Evolutionary conservation across 1,139 yeast genomes (phyloP).

Genomic region (Debaryomyces robertsiae): DNA sequence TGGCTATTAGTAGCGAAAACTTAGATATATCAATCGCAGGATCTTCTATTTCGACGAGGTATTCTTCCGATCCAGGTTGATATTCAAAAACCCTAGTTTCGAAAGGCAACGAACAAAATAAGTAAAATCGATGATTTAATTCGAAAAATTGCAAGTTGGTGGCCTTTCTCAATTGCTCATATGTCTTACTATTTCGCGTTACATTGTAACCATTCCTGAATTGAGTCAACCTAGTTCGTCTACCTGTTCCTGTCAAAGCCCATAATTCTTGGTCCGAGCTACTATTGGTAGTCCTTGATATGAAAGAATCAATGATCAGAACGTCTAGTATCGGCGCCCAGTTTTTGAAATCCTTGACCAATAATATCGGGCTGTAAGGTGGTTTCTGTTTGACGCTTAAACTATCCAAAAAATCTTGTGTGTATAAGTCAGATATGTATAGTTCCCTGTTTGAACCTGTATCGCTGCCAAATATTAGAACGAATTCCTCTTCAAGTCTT

Average conservation of each 20-base stretch:
- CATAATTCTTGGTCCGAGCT: conserved; percentile 44
- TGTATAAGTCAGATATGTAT: conserved; percentile 20
- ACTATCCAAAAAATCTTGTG: conserved; percentile 17
- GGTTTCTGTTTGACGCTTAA: conserved; percentile 15
- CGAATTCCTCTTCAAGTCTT: conserved; percentile 19
- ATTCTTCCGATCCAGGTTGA: conserved; percentile 19
- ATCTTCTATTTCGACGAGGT: conserved; percentile 28
- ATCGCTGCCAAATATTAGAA: conserved; percentile 35
- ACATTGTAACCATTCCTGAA: conserved; percentile 43
- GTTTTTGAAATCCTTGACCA: conserved; percentile 36
- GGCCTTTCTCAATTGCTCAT: conserved; percentile 34
- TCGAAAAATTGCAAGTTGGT: conserved; percentile 21
- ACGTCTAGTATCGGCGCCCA: conserved; percentile 56
- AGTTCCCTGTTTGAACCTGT: conserved; percentile 38
- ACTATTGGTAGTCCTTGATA: conserved; percentile 19
- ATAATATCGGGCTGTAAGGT: conserved; percentile 15
- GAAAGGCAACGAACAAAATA: conserved; percentile 42
- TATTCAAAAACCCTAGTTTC: conserved; percentile 40
- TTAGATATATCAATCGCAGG: conserved; percentile 17
- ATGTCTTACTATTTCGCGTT: conserved; percentile 27
- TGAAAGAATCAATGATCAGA: conserved; percentile 33
- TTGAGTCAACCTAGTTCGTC: conserved; percentile 40
- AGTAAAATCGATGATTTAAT: conserved; percentile 21
- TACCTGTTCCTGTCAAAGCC: conserved; percentile 48
- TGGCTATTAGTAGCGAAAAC: conserved; percentile 18